phyloP scores from a whole-genome alignment of 1,284 basidiomycete species.

The Sparassis latifolia region DNA sequence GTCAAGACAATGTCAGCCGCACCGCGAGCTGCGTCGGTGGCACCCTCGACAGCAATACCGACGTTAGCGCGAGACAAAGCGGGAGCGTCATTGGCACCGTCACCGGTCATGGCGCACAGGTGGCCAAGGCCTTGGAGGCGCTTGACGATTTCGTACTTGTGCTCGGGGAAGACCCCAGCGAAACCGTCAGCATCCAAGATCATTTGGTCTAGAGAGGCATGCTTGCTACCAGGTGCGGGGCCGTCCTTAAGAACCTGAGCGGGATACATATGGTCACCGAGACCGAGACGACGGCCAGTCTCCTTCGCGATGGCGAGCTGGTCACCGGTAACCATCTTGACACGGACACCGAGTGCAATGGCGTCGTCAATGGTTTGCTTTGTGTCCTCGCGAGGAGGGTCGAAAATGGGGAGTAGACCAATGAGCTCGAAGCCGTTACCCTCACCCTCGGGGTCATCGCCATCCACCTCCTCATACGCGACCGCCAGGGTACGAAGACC shows the following conservation, averaged over 20 bases:
- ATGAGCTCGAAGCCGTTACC: constrained; percentile 97
- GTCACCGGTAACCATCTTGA: constrained; percentile 99
- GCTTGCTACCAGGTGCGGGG: constrained; percentile 73
- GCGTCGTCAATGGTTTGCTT: constrained; percentile 99
- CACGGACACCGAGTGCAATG: constrained; percentile 90
- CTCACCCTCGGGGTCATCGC: constrained; percentile 73
- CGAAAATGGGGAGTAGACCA: constrained; percentile 96
- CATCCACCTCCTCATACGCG: constrained; percentile 89
- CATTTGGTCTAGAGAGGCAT: constrained; percentile 86
- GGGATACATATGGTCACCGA: constrained; percentile 96
- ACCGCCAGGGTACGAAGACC: constrained; percentile 98
- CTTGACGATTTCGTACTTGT: constrained; percentile 93
- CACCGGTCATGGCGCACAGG: constrained; percentile 91
- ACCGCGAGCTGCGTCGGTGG: constrained; percentile 92
- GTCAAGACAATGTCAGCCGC: constrained; percentile 94
- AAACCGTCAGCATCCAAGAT: constrained; percentile 89
- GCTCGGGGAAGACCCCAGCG: constrained; percentile 95
- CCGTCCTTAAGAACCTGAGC: constrained; percentile 94
- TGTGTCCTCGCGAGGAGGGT: constrained; percentile 96
- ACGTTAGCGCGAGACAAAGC: constrained; percentile 92
- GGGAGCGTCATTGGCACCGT: constrained; percentile 95
- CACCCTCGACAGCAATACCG: constrained; percentile 96
- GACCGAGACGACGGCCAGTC: constrained; percentile 94
- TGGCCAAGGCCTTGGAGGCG: constrained; percentile 88
- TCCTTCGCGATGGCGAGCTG: constrained; percentile 99